These are phyloP conservation scores for Blastomyces silverae DNA, from an alignment of 2,329 filamentous ascomycete genomes.

Conservation along the genomic window DNA sequence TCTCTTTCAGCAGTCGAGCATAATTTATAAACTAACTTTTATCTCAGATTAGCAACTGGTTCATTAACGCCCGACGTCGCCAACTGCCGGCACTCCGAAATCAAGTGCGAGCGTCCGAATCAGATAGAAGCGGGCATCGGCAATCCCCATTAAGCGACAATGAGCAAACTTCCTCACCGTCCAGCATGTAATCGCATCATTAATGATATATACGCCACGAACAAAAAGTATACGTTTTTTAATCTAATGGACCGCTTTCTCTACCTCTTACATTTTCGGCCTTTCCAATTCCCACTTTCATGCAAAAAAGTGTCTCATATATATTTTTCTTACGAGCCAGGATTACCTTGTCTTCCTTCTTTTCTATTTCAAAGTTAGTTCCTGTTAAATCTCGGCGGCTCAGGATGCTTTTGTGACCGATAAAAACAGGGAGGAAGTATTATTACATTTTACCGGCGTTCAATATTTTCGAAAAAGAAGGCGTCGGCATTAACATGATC, in stretches of 20 bases:
- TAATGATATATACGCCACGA: slow-evolving; percentile 1
- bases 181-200: slow-evolving; percentile 12
- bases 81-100: slow-evolving; percentile 44
- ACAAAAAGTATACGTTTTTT: slow-evolving; percentile 7
- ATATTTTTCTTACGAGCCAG: not conserved
- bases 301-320: not conserved
- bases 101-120: slow-evolving; percentile 31
- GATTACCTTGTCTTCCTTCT: not conserved
- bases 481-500: slow-evolving; percentile 7
- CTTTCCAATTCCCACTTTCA: not conserved
- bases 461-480: not conserved
- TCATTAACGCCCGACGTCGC: slow-evolving; percentile 46
- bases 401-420: not conserved
- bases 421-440: not conserved
- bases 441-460: not conserved
- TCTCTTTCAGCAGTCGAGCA: not conserved
- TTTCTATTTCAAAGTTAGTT: not conserved
- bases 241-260: slow-evolving; percentile 4
- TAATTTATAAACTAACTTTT: slow-evolving; percentile 6
- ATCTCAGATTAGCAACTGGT: slow-evolving; percentile 49
- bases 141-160: slow-evolving; percentile 13
- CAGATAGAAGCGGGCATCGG: slow-evolving; percentile 12
- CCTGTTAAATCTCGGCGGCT: not conserved
- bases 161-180: slow-evolving; percentile 11
- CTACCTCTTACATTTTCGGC: slow-evolving; percentile 1